Conservation (phyloP, 352 stramenopile genomes). For the Phytopythium chamaehyphon region DNA sequence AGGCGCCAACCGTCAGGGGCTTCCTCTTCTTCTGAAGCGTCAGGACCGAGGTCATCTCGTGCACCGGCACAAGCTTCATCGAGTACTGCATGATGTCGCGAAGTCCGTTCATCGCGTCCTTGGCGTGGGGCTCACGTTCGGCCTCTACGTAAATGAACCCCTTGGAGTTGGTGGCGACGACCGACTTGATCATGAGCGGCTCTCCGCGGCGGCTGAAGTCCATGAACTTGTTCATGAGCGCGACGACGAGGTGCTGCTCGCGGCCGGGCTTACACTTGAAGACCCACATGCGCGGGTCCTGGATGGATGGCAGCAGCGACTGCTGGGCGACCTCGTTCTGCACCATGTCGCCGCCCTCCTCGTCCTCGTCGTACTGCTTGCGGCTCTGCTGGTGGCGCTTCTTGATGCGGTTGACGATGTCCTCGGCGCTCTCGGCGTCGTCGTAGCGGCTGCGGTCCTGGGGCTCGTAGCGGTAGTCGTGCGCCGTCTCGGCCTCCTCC, state of each 20-base stretch:
- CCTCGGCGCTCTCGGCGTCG: constrained; percentile 78
- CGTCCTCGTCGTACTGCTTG: constrained; percentile 81
- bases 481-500: constrained; percentile 61
- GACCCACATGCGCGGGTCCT: constrained; percentile 88
- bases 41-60: constrained; percentile 89
- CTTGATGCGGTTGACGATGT: constrained; percentile 86
- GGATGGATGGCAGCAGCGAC: constrained; percentile 83
- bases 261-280: constrained; percentile 89
- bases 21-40: constrained; percentile 85
- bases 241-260: constrained; percentile 83
- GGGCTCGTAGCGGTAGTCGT: constrained; percentile 73
- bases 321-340: constrained; percentile 87
- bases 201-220: constrained; percentile 81
- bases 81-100: constrained; percentile 85
- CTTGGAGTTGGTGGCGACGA: constrained; percentile 85
- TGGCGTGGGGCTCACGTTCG: constrained; percentile 80
- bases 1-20: constrained; percentile 68
- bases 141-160: constrained; percentile 89
- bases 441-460: constrained; percentile 71
- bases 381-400: constrained; percentile 86
- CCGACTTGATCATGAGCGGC: constrained; percentile 82
- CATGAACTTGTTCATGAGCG: constrained; percentile 90
- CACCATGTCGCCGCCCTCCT: constrained; percentile 76
- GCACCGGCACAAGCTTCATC: constrained; percentile 87
- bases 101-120: constrained; percentile 80